phyloP scores from a whole-genome alignment of 2,329 filamentous ascomycete species.

The Scedosporium minutisporum region DNA sequence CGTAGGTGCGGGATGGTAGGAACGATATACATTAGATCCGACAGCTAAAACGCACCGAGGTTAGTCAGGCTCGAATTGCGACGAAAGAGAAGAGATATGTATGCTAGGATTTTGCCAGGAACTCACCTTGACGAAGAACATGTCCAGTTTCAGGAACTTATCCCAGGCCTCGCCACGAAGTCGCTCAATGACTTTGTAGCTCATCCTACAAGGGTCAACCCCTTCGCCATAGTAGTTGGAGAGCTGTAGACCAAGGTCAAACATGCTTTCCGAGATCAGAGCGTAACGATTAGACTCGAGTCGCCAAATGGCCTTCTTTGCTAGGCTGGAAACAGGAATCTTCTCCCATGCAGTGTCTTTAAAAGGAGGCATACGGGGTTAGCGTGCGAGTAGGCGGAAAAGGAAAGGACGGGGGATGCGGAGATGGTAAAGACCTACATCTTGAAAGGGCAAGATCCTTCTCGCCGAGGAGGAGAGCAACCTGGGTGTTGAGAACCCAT shows the following conservation, averaged over 20 bases:
- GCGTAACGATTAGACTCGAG: slow-evolving; percentile 48
- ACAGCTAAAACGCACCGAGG: slow-evolving; percentile 32
- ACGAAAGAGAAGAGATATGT: neutral
- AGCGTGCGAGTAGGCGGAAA: neutral
- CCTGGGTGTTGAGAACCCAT: slow-evolving; percentile 57
- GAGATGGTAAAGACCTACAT: slow-evolving; percentile 37
- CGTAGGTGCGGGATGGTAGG: slow-evolving; percentile 49
- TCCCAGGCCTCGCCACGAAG: slow-evolving; percentile 41
- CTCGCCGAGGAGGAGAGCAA: slow-evolving; percentile 53
- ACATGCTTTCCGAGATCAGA: slow-evolving; percentile 38
- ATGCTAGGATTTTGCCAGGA: neutral
- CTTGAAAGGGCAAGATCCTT: slow-evolving; percentile 51
- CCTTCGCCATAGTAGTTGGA: slow-evolving; percentile 38
- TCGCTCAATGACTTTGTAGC: slow-evolving; percentile 31
- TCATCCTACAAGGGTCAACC: slow-evolving; percentile 33
- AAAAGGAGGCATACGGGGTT: neutral
- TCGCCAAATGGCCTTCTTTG: slow-evolving; percentile 51
- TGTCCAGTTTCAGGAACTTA: slow-evolving; percentile 46
- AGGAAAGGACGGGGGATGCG: too few relatives aligned
- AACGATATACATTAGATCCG: slow-evolving; percentile 51
- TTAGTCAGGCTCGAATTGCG: neutral
- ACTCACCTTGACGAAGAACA: slow-evolving; percentile 59
- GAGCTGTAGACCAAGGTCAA: slow-evolving; percentile 43
- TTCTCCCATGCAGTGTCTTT: slow-evolving; percentile 51
- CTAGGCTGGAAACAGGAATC: slow-evolving; percentile 39